A percentile compares a stretch with the other conserved stretches of the same genome.
Conservation (phyloP, 352 stramenopile genomes). For the Pythium sp. region DNA sequence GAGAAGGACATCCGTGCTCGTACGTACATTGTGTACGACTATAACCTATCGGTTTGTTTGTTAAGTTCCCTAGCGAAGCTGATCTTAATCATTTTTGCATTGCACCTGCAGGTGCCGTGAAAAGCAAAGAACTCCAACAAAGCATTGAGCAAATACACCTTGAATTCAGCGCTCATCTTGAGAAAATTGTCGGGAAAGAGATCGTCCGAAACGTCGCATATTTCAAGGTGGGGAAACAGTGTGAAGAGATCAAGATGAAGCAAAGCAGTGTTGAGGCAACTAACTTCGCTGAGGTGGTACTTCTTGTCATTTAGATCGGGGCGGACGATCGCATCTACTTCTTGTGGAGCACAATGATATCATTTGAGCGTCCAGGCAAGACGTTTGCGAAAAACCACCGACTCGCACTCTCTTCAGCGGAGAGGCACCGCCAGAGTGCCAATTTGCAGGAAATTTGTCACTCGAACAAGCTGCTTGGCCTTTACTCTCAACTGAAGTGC, state of each 20-base stretch:
- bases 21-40: constrained; percentile 17
- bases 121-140: constrained; percentile 38
- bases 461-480: constrained; percentile 16
- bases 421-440: constrained; percentile 10
- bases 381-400: constrained; percentile 44
- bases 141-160: constrained; percentile 54
- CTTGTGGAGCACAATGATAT: constrained; percentile 68
- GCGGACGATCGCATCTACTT: constrained; percentile 62
- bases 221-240: constrained; percentile 50
- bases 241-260: neutral
- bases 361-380: constrained; percentile 44
- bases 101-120: constrained; percentile 46
- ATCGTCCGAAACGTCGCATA: constrained; percentile 55
- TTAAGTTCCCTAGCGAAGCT: neutral
- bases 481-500: constrained; percentile 35
- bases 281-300: neutral
- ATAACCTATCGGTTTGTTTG: neutral
- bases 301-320: constrained; percentile 33
- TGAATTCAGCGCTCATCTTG: constrained; percentile 54
- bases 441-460: constrained; percentile 4
- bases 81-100: neutral
- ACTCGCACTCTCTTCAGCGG: constrained; percentile 30
- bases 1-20: constrained; percentile 42
- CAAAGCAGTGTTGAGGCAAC: neutral
- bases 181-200: constrained; percentile 62